Evolutionary conservation across 257 asterid genomes (phyloP).

Genomic region (Ophiorrhiza pumila): DNA sequence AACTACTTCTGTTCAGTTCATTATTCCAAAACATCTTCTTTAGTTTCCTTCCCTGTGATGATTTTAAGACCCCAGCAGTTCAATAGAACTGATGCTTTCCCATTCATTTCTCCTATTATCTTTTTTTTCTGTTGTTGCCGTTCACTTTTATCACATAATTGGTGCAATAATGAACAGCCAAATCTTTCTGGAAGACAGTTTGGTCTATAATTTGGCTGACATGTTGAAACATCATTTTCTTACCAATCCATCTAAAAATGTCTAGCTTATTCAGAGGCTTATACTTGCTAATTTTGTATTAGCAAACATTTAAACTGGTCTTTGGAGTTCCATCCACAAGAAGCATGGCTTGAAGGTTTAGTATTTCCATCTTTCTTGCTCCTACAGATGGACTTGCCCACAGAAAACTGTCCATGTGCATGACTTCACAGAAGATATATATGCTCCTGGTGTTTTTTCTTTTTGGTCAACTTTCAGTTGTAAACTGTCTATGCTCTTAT

Average conservation of each 20-base stretch:
- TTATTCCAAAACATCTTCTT: background rate
- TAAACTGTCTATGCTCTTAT: background rate
- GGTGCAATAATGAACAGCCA: background rate
- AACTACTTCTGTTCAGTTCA: background rate
- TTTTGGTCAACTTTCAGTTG: background rate
- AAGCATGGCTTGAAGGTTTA: background rate
- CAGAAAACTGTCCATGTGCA: background rate
- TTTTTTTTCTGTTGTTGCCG: background rate
- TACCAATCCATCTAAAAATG: background rate
- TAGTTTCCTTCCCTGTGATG: background rate
- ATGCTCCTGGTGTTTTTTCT: background rate
- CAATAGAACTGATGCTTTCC: background rate
- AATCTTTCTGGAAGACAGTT: background rate
- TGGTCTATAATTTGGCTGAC: background rate
- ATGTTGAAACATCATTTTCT: slow-evolving; percentile 1
- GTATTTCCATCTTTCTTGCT: background rate
- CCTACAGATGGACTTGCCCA: background rate
- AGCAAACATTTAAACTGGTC: background rate
- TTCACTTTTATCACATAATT: background rate
- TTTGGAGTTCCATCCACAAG: background rate
- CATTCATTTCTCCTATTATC: background rate
- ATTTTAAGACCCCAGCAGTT: background rate
- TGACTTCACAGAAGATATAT: background rate
- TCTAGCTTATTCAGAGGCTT: background rate
- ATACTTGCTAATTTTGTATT: background rate